Evolutionary conservation across 768 basidiomycete genomes (phyloP).

Genomic region (Lactifluus volemus): DNA sequence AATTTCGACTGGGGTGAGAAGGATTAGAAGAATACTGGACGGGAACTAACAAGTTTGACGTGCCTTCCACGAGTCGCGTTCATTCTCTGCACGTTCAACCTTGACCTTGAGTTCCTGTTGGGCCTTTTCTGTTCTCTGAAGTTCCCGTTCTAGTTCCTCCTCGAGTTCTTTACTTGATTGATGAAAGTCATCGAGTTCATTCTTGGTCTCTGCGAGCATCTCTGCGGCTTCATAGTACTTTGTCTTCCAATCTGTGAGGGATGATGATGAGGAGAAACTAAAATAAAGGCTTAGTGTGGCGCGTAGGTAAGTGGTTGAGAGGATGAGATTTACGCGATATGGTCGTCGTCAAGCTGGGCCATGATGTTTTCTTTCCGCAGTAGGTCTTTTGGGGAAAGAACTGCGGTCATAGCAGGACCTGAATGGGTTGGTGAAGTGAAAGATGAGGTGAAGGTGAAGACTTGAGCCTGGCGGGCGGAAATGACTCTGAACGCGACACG

Average conservation of each 20-base stretch:
- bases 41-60: conserved; percentile 20
- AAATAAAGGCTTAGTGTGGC: conserved; percentile 9
- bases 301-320: conserved; percentile 1
- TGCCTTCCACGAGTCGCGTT: conserved; percentile 93
- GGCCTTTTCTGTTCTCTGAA: conserved; percentile 79
- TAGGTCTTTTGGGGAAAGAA: conserved; percentile 51
- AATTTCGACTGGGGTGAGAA: conserved; percentile 56
- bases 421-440: conserved; percentile 14
- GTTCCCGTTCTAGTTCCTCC: conserved; percentile 85
- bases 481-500: too few species aligned
- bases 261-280: conserved; percentile 46
- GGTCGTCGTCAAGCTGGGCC: conserved; percentile 54
- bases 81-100: conserved; percentile 57
- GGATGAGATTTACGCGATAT: conserved; percentile 40
- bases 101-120: conserved; percentile 74
- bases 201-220: conserved; percentile 75
- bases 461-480: background rate
- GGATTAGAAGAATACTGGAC: conserved; percentile 10
- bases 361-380: conserved; percentile 52
- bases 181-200: conserved; percentile 83
- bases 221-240: conserved; percentile 79
- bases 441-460: conserved; percentile 14
- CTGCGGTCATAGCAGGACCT: conserved; percentile 45
- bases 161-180: conserved; percentile 85
- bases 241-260: conserved; percentile 56